A percentile compares a stretch with the other conserved stretches of the same genome.
phyloP scores from a whole-genome alignment of 768 basidiomycete species.

The Boletellus emodensis region DNA sequence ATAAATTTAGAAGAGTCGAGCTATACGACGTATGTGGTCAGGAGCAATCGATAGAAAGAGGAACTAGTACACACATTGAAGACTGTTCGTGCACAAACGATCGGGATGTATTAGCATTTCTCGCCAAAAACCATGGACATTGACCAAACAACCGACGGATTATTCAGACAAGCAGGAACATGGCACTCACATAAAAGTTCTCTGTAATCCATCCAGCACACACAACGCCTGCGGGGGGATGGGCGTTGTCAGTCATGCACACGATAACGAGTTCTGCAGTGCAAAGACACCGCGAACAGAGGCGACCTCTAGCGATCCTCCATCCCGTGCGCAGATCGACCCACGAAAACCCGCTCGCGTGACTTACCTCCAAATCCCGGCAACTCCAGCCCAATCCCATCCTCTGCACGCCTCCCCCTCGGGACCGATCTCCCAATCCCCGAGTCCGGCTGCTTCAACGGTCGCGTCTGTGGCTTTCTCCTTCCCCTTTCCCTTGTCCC shows the following conservation, averaged over 20 bases:
- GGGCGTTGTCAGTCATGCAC: constrained; percentile 3
- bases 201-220: constrained; percentile 58
- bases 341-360: background rate
- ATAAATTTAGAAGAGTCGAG: constrained; percentile 29
- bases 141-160: background rate
- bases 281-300: too few relatives aligned
- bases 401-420: constrained; percentile 33
- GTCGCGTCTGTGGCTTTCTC: background rate
- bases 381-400: constrained; percentile 59
- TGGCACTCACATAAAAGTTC: constrained; percentile 45
- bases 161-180: background rate
- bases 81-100: constrained; percentile 7
- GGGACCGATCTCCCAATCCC: constrained; percentile 21
- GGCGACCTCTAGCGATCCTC: too few relatives aligned
- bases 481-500: constrained; percentile 21
- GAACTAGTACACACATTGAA: constrained; percentile 17
- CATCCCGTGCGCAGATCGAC: too few relatives aligned
- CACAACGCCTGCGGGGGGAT: constrained; percentile 39
- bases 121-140: background rate
- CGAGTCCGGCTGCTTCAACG: background rate
- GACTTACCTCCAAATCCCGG: constrained; percentile 51
- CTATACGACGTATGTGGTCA: constrained; percentile 7
- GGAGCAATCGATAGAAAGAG: background rate
- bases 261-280: background rate
- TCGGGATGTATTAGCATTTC: too few relatives aligned